phyloP scores from a whole-genome alignment of 73 alveolate genomes.

The Symbiodinium pilosum region DNA sequence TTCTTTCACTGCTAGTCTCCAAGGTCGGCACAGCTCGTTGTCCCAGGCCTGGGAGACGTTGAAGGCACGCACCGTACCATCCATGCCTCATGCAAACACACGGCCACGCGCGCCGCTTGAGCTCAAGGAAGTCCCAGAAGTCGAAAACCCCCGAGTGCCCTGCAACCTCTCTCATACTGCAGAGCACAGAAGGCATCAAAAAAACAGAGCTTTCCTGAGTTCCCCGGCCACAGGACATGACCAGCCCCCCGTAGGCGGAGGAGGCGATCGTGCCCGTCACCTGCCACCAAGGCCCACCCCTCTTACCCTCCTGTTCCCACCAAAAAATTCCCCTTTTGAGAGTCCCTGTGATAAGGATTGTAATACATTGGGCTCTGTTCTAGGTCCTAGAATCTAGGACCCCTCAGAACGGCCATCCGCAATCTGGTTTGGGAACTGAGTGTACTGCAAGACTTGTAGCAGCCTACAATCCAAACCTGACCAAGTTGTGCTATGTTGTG shows the following conservation, averaged over 20 bases:
- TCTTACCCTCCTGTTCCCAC: background rate
- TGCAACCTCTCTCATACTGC: background rate
- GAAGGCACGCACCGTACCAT: constrained; percentile 85
- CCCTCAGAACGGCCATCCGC: too few species aligned
- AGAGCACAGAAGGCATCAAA: too few species aligned
- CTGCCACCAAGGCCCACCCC: background rate
- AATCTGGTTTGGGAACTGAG: too few species aligned
- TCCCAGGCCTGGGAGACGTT: constrained; percentile 84
- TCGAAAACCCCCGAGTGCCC: background rate
- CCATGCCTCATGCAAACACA: constrained; percentile 28
- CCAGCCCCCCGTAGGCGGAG: constrained; percentile 39
- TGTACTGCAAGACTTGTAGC: too few species aligned
- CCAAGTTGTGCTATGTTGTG: too few species aligned
- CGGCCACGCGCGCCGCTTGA: background rate
- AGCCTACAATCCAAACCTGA: too few species aligned
- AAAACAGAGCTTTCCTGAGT: background rate
- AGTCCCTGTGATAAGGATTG: background rate
- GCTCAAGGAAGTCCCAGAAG: background rate
- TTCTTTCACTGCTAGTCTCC: background rate
- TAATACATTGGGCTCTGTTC: too few species aligned
- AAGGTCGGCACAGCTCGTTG: constrained; percentile 30
- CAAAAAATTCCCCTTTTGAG: background rate
- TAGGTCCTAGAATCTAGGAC: too few species aligned
- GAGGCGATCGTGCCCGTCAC: constrained; percentile 63
- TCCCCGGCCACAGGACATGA: constrained; percentile 65